phyloP scores from a whole-genome alignment of 1,139 yeast species.

The Magnusiomyces suaveolens region DNA sequence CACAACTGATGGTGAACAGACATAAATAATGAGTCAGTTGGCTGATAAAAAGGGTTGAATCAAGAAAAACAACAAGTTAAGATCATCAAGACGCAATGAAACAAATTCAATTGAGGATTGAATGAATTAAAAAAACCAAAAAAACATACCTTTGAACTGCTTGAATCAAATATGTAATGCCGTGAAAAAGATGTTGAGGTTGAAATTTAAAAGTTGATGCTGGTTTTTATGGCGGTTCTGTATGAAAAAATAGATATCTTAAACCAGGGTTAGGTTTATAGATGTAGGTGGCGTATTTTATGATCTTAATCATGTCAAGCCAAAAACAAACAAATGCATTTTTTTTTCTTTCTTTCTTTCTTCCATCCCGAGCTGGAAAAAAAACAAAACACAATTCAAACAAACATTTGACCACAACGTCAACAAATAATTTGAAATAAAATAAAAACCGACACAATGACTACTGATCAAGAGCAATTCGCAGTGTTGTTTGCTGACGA shows the following conservation, averaged over 20 bases:
- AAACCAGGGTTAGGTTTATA: background rate
- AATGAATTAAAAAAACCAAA: no score
- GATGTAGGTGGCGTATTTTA: background rate
- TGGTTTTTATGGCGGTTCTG: background rate
- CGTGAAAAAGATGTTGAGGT: no score
- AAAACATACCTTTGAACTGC: no score
- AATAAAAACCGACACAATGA: conserved; percentile 4
- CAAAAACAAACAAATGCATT: background rate
- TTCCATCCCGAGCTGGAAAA: background rate
- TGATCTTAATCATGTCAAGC: background rate
- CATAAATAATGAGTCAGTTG: background rate
- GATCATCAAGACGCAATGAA: no score
- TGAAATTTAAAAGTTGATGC: no score
- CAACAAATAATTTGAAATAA: background rate
- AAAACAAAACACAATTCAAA: background rate
- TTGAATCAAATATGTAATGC: no score
- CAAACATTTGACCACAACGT: background rate
- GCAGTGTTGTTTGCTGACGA: conserved; percentile 21
- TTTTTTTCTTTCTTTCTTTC: background rate
- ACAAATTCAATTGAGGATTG: background rate
- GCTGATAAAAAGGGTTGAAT: background rate
- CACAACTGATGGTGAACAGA: no score
- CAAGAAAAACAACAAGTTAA: background rate
- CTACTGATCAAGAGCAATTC: conserved; percentile 4
- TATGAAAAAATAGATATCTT: background rate